Evolutionary conservation across 257 asterid species (phyloP), one percentile per base, ranked within the genome.

Genomic region (Linderniella brevidens): DNA sequence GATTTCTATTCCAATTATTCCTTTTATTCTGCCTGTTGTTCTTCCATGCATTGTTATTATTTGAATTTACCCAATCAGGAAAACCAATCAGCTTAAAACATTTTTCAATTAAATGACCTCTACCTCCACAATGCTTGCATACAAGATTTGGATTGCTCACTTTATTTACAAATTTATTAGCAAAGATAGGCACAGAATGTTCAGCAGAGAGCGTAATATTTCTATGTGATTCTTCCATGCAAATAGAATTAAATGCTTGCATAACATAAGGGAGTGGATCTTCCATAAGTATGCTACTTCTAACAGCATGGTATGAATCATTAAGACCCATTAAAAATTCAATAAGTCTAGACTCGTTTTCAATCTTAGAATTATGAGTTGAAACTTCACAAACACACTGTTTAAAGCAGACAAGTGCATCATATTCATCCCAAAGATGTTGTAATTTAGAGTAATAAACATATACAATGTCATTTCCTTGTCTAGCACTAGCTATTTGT

Each of bases 81-180:
- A 43, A 43, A 25, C 48, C 16, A 43, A 43, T 43, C 17, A 43
- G 17, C 48, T 43, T 11, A 43, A 10, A 43, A 13, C 48, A 43
- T n/a, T 18, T 43, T 2, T 43, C 48, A 43, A 13, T 13, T 1
- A 43, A 13, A 43, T 43, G 48, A 6, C 8, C 48, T 1, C 8
- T 1, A 10, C 48, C 17, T 0, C 48, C 48, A 43, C 48, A 43
- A 43, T 43, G 48, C 14, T 15, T 43, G 8, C 48, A 43, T 4
- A n/a, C n/a, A 11, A 43, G 17, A 13, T 43, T 40, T 2, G 17
- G 48, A 13, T 43, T 43, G 14, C 17, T 43, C 5, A 13, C 17
- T 43, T 43, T 10, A n/a, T 43, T 11, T 9, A 13, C 44, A 9
- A 9, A 40, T 11, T 40, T 40, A 9, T 40, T 40, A 2, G 13